Percentiles rank a stretch among this genome's conserved stretches.
Conservation (phyloP, 352 stramenopile species). For the Stramenopiles sp. region DNA sequence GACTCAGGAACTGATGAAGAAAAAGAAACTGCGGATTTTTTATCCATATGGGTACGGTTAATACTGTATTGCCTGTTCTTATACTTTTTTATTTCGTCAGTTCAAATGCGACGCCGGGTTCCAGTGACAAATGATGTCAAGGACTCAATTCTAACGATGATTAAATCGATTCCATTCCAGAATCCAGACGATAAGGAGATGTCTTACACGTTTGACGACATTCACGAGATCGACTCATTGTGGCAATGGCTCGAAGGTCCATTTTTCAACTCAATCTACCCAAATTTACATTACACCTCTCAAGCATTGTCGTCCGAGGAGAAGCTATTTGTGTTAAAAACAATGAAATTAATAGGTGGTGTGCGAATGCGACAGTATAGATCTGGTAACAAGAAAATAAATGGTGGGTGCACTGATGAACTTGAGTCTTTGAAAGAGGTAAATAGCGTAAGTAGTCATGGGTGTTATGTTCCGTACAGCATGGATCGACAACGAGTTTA, state of each 20-base stretch:
- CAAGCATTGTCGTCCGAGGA: background rate
- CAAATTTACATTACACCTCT: background rate
- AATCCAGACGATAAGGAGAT: background rate
- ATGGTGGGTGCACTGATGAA: background rate
- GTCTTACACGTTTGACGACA: background rate
- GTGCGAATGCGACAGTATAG: background rate
- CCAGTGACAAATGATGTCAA: background rate
- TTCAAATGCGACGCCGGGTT: background rate
- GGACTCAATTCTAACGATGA: background rate
- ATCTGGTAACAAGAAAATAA: background rate
- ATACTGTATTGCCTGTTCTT: background rate
- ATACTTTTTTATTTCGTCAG: background rate
- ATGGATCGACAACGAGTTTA: background rate
- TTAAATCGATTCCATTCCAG: background rate
- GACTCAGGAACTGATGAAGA: background rate
- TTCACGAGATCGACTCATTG: background rate
- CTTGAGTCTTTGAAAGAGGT: background rate
- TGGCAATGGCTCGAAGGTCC: background rate
- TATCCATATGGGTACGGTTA: background rate
- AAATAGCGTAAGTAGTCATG: background rate
- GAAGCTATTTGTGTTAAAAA: background rate
- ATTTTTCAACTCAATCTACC: background rate
- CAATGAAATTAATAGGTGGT: background rate
- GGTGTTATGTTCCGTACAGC: background rate
- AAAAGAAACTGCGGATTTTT: background rate